Base-by-base conservation (phyloP, 257 asterid species). In the Haberlea rhodopensis region DNA sequence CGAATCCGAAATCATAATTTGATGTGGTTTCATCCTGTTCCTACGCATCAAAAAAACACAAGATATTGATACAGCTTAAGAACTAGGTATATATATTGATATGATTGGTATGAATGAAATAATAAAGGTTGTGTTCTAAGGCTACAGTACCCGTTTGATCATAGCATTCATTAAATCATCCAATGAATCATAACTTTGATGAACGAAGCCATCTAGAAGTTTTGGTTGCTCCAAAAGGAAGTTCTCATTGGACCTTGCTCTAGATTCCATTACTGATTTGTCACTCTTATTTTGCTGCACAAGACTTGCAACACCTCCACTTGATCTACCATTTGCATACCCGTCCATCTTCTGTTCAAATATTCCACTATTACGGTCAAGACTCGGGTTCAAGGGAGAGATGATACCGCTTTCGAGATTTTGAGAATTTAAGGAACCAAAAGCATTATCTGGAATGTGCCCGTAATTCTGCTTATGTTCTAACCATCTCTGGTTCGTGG, bases 171-270 rank as follows among this genome's bases (percentile, higher is more conserved):
- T 20, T 43, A 43, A 15, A 43, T 43, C 51, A 43, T 43, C 51
- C 51, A 43, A 43, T 3, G 51, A 15, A 15, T 43, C 51, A 4
- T 15, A 5, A 43, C 8, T 16, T 20, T 15, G 51, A 43, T 19
- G 16, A 43, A 43, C 20, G 5, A 43, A 15, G 51, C 51, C 20
- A 5, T 20, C 16, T 43, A 13, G 19, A 19, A 43, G 51, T 20
- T 15, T 43, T 43, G 8, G 19, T 43, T 15, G 51, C 8, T 15
- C 20, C 19, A 16, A 65, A 21, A 75, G 62, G 79, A 66, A 69
- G 58, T 79, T 85, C 56, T 74, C 94, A 16, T 80, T 70, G 25
- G 87, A 70, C 72, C 83, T 72, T 28, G 59, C 62, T 72, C 81
- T 79, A 20, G 79, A 49, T 31, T 76, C 84, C 3, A 58, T 53